phyloP scores from a whole-genome alignment of 2,329 filamentous ascomycete species.

The Chaetomium strumarium region DNA sequence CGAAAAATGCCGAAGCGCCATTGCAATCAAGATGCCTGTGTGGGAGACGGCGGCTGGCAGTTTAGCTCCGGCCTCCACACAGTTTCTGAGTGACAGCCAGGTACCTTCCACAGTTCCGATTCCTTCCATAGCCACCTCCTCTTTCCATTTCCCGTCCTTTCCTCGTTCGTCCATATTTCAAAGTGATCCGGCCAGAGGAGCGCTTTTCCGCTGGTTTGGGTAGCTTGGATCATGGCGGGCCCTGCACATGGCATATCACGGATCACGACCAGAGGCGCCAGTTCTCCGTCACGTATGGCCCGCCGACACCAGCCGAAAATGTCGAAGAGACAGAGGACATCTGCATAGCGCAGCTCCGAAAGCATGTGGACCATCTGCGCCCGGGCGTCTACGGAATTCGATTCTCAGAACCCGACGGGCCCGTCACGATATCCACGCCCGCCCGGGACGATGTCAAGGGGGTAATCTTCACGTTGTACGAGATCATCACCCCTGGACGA shows the following conservation, averaged over 20 bases:
- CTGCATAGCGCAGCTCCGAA: background rate
- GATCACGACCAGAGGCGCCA: constrained; percentile 1
- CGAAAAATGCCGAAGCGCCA: too few species aligned
- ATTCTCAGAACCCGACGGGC: background rate
- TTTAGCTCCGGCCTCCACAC: too few species aligned
- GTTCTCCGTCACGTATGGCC: constrained; percentile 1
- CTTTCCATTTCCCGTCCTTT: too few species aligned
- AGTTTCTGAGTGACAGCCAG: too few species aligned
- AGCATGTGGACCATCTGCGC: background rate
- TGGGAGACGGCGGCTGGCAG: too few species aligned
- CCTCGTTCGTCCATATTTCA: too few species aligned
- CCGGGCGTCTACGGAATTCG: background rate
- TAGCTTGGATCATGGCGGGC: too few species aligned
- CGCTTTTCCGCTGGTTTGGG: too few species aligned
- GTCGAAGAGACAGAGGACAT: constrained; percentile 1
- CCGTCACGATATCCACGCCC: background rate
- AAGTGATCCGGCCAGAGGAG: too few species aligned
- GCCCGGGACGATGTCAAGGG: constrained; percentile 12
- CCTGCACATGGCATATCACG: background rate
- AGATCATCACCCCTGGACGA: constrained; percentile 13
- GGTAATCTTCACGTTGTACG: constrained; percentile 13
- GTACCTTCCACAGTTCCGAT: too few species aligned
- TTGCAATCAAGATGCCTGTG: too few species aligned
- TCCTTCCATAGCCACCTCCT: too few species aligned
- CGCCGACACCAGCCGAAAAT: background rate